Evolutionary conservation across 257 asterid species (phyloP).

Genomic region (Nicotiana knightiana): DNA sequence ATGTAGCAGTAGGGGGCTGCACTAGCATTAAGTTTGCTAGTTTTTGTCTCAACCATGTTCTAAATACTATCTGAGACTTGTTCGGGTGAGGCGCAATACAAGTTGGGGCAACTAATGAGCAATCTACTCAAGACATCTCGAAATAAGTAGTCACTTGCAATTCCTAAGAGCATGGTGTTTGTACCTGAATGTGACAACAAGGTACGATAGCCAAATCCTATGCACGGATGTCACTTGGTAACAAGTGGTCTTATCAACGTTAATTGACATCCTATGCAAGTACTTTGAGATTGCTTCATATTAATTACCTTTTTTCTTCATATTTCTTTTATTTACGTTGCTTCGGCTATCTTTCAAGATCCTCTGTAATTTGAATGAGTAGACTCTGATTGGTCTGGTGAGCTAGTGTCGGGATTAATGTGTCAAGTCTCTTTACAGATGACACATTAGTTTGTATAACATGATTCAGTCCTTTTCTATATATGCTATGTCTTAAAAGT

Average conservation of each 20-base stretch:
- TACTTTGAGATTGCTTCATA: no score
- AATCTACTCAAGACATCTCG: neutral
- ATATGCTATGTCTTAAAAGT: neutral
- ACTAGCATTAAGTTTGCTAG: neutral
- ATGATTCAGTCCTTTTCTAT: neutral
- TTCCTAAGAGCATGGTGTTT: no score
- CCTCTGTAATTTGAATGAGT: neutral
- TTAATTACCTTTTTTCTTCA: neutral
- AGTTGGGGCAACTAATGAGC: neutral
- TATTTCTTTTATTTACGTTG: neutral
- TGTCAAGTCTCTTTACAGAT: neutral
- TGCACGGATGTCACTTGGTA: neutral
- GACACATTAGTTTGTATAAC: no score
- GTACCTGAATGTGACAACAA: no score
- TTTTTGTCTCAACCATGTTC: neutral
- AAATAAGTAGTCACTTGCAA: neutral
- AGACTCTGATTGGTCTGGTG: neutral
- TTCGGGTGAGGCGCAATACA: neutral
- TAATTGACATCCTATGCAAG: neutral
- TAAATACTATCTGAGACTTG: neutral
- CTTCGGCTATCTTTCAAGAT: neutral
- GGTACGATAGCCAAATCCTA: neutral
- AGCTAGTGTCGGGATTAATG: neutral
- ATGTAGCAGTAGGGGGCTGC: neutral
- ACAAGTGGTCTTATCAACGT: neutral